Evolutionary conservation across 768 basidiomycete species (phyloP), one percentile per base, ranked within the genome.

Genomic region (Serendipita sp.): DNA sequence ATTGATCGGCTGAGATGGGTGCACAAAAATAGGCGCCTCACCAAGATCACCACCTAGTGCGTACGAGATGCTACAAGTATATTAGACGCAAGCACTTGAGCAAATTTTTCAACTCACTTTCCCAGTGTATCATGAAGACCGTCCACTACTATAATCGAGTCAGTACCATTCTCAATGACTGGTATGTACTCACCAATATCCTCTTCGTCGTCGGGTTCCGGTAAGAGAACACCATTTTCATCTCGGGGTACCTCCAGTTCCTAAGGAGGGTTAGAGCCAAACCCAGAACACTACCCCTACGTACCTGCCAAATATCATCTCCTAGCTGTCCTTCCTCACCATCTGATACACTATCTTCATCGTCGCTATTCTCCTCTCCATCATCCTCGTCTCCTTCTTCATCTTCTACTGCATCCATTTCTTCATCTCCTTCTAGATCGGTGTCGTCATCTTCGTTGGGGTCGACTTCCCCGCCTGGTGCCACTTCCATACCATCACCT

Each of bases 401-500:
- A 45, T 80, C 82, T 38, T 78, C 82, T 4, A 77, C 76, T 35
- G 78, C 80, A n/a, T 83, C 78, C 47, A 82, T 84, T 1, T 84
- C 73, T 18, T 82, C 86, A 48, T 70, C 69, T 1, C 82, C 86
- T 36, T 81, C 84, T 2, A 81, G 85, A 4, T 69, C 67, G 2
- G 62, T 47, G 3, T 76, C 83, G 34, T 83, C 84, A 34, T 87
- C 87, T 23, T 84, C 70, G 13, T 69, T 69, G 48, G 65, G 66
- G 41, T 70, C 88, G 0, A 84, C 85, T 54, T 83, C 81, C 0
- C 88, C 89, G 1, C 88, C 89, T 62, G 85, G 87, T 66, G 88
- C 89, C 67, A 87, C 90, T 30, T 85, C 88, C 0, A 86, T 85
- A 65, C 86, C 88, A 18, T 90, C 91, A 3, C 82, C 89, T 67